Evolutionary conservation across 139 green algal genomes (phyloP), one percentile per base, ranked within the genome.

Genomic region (Tetraselmis striata): DNA sequence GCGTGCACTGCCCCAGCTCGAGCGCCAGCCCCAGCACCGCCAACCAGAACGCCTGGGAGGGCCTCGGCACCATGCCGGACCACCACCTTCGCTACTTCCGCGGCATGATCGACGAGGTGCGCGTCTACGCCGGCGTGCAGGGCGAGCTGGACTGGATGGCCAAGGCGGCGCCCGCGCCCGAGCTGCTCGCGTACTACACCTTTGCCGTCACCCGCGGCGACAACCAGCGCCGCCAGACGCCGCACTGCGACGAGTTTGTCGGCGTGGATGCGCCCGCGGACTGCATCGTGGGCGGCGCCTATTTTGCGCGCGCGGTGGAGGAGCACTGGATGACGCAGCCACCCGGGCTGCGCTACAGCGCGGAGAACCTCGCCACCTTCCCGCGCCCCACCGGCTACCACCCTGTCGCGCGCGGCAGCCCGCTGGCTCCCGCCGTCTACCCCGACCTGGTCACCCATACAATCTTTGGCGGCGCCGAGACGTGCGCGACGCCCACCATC

Each of bases 71-170:
- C 27, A 32, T 81, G 81, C 75, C 27, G 23, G 27, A 30, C 67
- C n/a, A 79, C 31, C 23, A 81, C 22, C 23, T n/a, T 29, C 74
- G 78, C 27, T 82, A 29, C 31, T 86, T 86, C 78, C 31, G 79
- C 23, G 83, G 83, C 45, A 79, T 80, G 28, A 82, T 86, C 31
- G 83, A 86, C 30, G 83, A 86, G 32, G 83, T 86, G 78, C 78
- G 78, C 5, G 79, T 86, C 31, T 83, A 79, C 29, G 28, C n/a
- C 59, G 67, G 59, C 30, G 59, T n/a, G 25, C 79, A 77, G 23
- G 2, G 2, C 45, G 74, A 77, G 23, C 11, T 77, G 5, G 27
- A 82, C 31, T 81, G 31, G 74, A 76, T 84, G 24, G 11, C 81
- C 45, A 67, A 67, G 45, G 45, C 45, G 18, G 45, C 45, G 11